Percentiles rank a stretch among this genome's conserved stretches.
Evolutionary conservation across 345 rosid genomes (phyloP).

Genomic region (Psidium guajava): DNA sequence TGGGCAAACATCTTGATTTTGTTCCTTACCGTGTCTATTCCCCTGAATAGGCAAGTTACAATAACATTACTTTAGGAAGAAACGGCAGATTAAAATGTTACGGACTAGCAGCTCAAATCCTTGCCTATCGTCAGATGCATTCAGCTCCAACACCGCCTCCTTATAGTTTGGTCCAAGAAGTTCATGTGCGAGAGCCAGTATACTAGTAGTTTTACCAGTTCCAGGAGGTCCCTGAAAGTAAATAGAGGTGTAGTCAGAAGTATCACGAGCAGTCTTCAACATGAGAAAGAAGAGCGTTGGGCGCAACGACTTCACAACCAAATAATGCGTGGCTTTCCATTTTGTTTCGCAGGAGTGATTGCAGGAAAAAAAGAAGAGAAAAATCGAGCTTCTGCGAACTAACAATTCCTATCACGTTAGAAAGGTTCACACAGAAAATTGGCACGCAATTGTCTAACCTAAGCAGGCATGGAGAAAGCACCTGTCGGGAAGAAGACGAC

Average conservation of each 20-base stretch:
- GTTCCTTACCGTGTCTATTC: constrained; percentile 91
- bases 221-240: constrained; percentile 88
- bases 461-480: neutral
- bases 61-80: neutral
- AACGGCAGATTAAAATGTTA: neutral
- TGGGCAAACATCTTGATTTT: constrained; percentile 99
- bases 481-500: neutral
- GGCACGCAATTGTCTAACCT: neutral
- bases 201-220: constrained; percentile 93
- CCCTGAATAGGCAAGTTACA: constrained; percentile 27
- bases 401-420: neutral
- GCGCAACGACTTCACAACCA: neutral
- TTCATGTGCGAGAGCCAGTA: constrained; percentile 95
- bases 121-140: constrained; percentile 97
- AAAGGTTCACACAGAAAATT: neutral
- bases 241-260: neutral
- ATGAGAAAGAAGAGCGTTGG: neutral
- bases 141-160: constrained; percentile 87
- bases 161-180: constrained; percentile 69
- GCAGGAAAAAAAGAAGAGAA: neutral
- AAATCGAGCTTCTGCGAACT: neutral
- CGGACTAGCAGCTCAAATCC: neutral
- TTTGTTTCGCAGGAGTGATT: neutral
- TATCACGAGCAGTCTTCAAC: neutral
- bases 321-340: neutral